These are phyloP conservation scores for Eucalyptus regnans DNA, from an alignment of 345 rosid species.

Conservation along the genomic window DNA sequence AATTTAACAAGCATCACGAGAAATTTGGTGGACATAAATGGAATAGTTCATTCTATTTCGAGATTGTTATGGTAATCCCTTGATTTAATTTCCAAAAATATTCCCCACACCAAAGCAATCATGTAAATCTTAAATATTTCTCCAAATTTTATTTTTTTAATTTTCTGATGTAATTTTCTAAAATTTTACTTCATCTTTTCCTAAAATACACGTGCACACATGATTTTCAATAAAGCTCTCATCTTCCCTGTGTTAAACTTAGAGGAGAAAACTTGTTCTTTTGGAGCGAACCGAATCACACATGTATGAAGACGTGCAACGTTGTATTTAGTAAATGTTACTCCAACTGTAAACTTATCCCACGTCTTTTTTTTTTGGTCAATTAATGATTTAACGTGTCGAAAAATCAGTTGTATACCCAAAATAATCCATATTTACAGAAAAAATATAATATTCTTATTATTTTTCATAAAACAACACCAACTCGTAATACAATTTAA, in stretches of 20 bases:
- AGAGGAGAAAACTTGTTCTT: no score
- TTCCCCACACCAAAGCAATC: not conserved
- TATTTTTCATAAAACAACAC: not conserved
- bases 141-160: no score
- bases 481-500: not conserved
- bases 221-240: not conserved
- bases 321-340: not conserved
- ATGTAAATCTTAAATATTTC: not conserved
- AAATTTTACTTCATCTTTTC: no score
- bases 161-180: no score
- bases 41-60: not conserved
- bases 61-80: not conserved
- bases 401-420: not conserved
- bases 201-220: rapidly evolving
- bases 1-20: not conserved
- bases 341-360: not conserved
- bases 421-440: not conserved
- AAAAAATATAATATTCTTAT: not conserved
- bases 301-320: not conserved
- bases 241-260: no score
- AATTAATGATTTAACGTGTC: not conserved
- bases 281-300: not conserved
- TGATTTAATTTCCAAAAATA: not conserved
- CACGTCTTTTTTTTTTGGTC: not conserved
- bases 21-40: not conserved